Conservation (phyloP, 2,329 filamentous ascomycete species). For the Penicillium sp. region DNA sequence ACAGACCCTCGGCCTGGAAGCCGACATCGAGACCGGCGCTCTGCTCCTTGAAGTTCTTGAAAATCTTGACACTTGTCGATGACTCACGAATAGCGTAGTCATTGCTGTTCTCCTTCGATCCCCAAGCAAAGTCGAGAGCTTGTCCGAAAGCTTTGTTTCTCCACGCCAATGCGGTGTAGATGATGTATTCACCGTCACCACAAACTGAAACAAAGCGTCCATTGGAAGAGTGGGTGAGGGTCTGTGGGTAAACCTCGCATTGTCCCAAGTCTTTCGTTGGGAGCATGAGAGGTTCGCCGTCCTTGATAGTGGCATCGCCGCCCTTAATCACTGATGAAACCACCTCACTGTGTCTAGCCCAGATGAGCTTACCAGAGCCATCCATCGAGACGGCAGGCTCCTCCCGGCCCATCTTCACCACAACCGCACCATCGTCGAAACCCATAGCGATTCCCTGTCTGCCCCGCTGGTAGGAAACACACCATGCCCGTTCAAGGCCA, state of each 20-base stretch:
- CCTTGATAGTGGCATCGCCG: slow-evolving; percentile 79
- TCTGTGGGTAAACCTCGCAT: slow-evolving; percentile 96
- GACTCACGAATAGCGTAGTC: slow-evolving; percentile 98
- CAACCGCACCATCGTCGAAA: slow-evolving; percentile 96
- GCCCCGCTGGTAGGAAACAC: slow-evolving; percentile 91
- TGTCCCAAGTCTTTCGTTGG: slow-evolving; percentile 93
- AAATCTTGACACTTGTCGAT: slow-evolving; percentile 90
- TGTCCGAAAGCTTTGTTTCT: slow-evolving; percentile 97
- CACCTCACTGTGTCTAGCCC: slow-evolving; percentile 93
- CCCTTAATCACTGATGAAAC: slow-evolving; percentile 94
- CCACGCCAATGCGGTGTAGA: slow-evolving; percentile 95
- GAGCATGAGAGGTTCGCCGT: slow-evolving; percentile 81
- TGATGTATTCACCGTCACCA: slow-evolving; percentile 97
- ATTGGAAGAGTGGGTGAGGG: slow-evolving; percentile 92
- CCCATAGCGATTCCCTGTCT: slow-evolving; percentile 93
- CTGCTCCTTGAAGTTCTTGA: slow-evolving; percentile 97
- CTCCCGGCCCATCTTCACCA: slow-evolving; percentile 95
- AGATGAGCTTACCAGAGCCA: slow-evolving; percentile 90
- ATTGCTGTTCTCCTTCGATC: slow-evolving; percentile 94
- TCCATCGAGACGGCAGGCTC: slow-evolving; percentile 99
- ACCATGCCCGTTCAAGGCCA: slow-evolving; percentile 94
- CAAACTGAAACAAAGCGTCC: slow-evolving; percentile 87
- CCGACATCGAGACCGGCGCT: slow-evolving; percentile 85
- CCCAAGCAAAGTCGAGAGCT: slow-evolving; percentile 95
- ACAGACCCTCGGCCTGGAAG: slow-evolving; percentile 90